phyloP scores from a whole-genome alignment of 495 filamentous ascomycete genomes.

The Copromyces sp. region DNA sequence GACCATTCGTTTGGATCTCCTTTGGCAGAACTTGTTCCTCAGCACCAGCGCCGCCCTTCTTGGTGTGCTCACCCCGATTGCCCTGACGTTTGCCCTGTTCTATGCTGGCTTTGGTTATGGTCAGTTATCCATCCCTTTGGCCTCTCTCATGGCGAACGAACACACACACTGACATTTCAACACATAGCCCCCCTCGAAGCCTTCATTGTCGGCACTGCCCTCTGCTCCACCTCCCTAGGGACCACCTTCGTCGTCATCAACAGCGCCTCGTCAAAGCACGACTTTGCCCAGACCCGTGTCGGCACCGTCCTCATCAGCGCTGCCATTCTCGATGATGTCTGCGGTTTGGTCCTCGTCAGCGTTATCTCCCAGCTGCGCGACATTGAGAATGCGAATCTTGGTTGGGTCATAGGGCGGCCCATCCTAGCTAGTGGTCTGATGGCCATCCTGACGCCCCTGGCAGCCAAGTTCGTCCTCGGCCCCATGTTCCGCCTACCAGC shows the following conservation, averaged over 20 bases:
- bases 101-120: conserved; percentile 15
- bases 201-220: conserved; percentile 67
- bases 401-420: conserved; percentile 21
- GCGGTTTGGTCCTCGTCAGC: conserved; percentile 71
- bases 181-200: conserved; percentile 44
- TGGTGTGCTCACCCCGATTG: conserved; percentile 56
- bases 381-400: conserved; percentile 7
- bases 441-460: conserved; percentile 15
- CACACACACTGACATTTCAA: conserved; percentile 13
- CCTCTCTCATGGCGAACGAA: conserved; percentile 1
- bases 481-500: conserved; percentile 10
- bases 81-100: conserved; percentile 52
- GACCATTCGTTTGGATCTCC: conserved; percentile 47
- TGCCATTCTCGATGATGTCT: conserved; percentile 77
- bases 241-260: conserved; percentile 69
- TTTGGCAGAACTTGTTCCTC: conserved; percentile 50
- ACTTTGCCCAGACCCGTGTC: conserved; percentile 48
- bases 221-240: conserved; percentile 67
- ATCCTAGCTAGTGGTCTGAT: conserved; percentile 17
- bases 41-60: conserved; percentile 52
- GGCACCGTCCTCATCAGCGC: conserved; percentile 61
- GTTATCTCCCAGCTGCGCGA: conserved; percentile 42
- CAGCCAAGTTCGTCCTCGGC: conserved; percentile 6
- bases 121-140: not conserved
- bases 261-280: conserved; percentile 31